Conservation (phyloP, 441 rosid genomes). For the Geranium incanum region DNA sequence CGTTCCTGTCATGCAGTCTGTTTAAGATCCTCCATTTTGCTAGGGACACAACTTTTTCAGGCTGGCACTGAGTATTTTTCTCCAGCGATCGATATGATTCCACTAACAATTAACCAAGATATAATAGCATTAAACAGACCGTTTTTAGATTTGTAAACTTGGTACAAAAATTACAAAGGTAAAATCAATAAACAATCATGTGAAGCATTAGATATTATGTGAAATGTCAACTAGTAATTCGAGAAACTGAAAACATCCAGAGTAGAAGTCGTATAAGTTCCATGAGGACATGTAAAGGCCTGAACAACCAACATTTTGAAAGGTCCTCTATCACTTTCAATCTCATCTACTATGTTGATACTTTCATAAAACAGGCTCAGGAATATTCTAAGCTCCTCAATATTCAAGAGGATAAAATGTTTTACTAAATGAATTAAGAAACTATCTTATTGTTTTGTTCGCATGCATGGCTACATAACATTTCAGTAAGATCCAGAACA, state of each 20-base stretch:
- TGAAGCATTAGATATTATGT: neutral
- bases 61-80: conserved; percentile 65
- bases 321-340: neutral
- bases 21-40: conserved; percentile 98
- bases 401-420: neutral
- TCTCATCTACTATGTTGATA: neutral
- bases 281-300: conserved; percentile 2
- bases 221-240: neutral
- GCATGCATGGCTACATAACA: too few relatives aligned
- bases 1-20: conserved; percentile 94
- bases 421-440: neutral
- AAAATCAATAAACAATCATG: neutral
- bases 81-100: conserved; percentile 83
- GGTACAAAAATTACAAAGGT: neutral
- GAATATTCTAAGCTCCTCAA: neutral
- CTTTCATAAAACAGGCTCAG: neutral
- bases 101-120: conserved; percentile 35
- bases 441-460: neutral
- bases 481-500: too few relatives aligned
- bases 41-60: conserved; percentile 54
- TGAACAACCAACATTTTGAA: conserved; percentile 3
- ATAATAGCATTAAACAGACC: conserved; percentile 9
- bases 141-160: neutral
- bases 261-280: neutral
- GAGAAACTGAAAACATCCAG: neutral